Conservation (phyloP, 352 stramenopile species). For the Globisporangium spiculum region DNA sequence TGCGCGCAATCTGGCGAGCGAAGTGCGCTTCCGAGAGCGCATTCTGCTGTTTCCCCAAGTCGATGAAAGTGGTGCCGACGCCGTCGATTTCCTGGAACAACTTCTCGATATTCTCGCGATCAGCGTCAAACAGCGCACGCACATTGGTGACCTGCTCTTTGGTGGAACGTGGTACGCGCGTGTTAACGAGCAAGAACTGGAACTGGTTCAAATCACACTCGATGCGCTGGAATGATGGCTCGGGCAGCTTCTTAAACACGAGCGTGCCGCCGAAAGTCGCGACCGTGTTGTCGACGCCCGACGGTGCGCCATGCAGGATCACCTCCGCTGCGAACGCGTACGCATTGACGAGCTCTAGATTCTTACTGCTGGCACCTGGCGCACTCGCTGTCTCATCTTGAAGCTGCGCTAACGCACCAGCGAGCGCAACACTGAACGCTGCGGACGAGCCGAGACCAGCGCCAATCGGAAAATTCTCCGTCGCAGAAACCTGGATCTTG, state of each 20-base stretch:
- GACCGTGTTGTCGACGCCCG: conserved; percentile 92
- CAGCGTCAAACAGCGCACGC: conserved; percentile 50
- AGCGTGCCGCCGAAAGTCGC: conserved; percentile 86
- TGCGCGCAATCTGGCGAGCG: conserved; percentile 48
- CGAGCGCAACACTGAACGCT: conserved; percentile 85
- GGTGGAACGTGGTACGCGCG: conserved; percentile 86
- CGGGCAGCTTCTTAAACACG: conserved; percentile 60
- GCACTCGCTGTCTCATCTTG: neutral
- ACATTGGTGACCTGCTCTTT: conserved; percentile 83
- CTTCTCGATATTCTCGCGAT: conserved; percentile 37
- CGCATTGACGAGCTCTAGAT: conserved; percentile 69
- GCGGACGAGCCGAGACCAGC: conserved; percentile 91
- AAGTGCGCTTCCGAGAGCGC: conserved; percentile 45
- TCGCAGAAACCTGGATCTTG: conserved; percentile 44
- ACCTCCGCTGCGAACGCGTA: conserved; percentile 88
- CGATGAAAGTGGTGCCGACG: conserved; percentile 66
- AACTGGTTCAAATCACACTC: conserved; percentile 59
- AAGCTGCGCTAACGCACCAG: conserved; percentile 53
- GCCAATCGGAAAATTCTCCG: conserved; percentile 65
- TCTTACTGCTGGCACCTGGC: no score
- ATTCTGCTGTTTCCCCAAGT: conserved; percentile 27
- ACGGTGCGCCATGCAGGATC: conserved; percentile 89
- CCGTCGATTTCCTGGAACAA: conserved; percentile 81
- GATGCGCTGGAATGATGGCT: conserved; percentile 44
- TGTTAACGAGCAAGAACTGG: conserved; percentile 90